Evolutionary conservation across 768 basidiomycete genomes (phyloP), one percentile per base, ranked within the genome.

Genomic region (Calvatia gigantea): DNA sequence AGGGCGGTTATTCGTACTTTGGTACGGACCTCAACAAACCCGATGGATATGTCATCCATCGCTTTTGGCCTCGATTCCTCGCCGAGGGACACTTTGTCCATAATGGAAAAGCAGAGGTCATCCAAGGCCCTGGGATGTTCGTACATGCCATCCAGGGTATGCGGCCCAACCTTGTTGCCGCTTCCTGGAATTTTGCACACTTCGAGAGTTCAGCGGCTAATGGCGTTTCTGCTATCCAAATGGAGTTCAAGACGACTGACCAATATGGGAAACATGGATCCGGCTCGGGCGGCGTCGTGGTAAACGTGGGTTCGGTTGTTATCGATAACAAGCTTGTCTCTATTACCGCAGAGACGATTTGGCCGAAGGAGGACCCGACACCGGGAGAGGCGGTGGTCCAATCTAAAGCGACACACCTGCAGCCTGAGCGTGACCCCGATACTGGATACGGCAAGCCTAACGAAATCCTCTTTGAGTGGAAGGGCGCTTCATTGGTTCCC

Each of bases 141-240:
- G 81, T 95, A 17, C 91, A 96, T 69, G 96, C 96, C 42, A 97
- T 98, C 68, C 96, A 98, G 68, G 97, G 96, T 69, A 96, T 99
- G 93, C 83, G 94, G 6, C 94, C 96, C 46, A 91, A 99, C 71
- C 81, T 93, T 54, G 84, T 97, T 63, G 97, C 97, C 12, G 77
- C 91, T 17, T 73, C 88, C 7, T 99, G 97, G 97, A 98, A 98
- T 75, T 99, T 98, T 73, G 87, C 77, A 27, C 80, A 89, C 74
- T 99, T 99, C 79, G 87, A 93, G 69, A 89, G 89, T 65, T 70
- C 75, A 15, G 75, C 82, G 23, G 79, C 84, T 46, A 85, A 82
- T 15, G 88, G 88, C 6, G 87, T 92, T 6, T 85, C 92, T 51
- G 92, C 93, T 8, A 76, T 97, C 33, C 89, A 91, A 75, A 98